Base-by-base conservation (phyloP, 495 filamentous ascomycete genomes). In the Lasiosphaeris hirsuta region DNA sequence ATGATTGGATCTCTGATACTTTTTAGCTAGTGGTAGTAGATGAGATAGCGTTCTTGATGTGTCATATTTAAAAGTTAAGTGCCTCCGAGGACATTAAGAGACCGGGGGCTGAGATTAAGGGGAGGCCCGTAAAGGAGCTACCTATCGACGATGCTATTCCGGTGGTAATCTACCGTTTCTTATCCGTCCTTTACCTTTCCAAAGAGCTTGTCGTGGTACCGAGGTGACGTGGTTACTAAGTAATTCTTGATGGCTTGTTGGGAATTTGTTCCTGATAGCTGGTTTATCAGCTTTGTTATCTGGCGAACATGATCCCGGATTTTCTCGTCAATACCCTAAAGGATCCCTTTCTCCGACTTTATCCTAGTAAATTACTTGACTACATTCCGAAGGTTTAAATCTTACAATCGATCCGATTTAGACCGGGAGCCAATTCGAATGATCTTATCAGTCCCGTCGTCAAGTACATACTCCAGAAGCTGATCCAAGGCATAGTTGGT, bases 401-500 rank as follows among this genome's bases (percentile, higher is more conserved):
- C 60, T 51, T 74, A 64, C 1, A 86, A 68, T 14, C 70, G 57
- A 36, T 87, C 81, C 0, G 82, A 85, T 63, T 88, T 87, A 1
- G 83, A 87, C 36, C 77, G 78, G 8, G 78, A 81, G 0, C 88
- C 89, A 10, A 94, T 82, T 13, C 89, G 84, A 50, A 94, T 80
- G 36, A 94, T 72, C 44, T 86, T 78, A 3, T 72, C 72, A 38
- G 88, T 70, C 0, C 75, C 74, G 39, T 77, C 75, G 15, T 82
- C 69, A 11, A 84, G 57, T 0, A 89, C 69, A 60, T 87, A 80
- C 56, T 90, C 84, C 3, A 92, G 66, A 2, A 90, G 69, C 58
- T 92, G 88, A 65, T 92, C 90, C 0, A 90, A 70, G 0, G 86
- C 86, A 64, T 90, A 85, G 54, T 89, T 91, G 68, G 52, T 55